phyloP scores from a whole-genome alignment of 495 filamentous ascomycete genomes.

The Talaromyces adpressus region DNA sequence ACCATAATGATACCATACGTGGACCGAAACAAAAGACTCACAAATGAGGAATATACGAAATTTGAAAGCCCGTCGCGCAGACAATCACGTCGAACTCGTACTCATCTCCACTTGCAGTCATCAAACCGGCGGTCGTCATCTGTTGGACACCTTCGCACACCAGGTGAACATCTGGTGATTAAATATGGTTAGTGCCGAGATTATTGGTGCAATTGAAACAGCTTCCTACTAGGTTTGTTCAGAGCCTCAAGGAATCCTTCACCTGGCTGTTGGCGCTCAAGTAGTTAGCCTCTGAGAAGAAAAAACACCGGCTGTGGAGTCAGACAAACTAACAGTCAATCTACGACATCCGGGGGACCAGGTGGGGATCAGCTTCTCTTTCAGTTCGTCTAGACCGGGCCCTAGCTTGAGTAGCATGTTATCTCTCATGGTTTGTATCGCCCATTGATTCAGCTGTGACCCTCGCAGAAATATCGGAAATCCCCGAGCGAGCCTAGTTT shows the following conservation, averaged over 20 bases:
- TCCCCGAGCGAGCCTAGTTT: slow-evolving; percentile 27
- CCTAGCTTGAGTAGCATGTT: not conserved
- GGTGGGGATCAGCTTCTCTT: slow-evolving; percentile 35
- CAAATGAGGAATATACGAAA: slow-evolving; percentile 30
- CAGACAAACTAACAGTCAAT: slow-evolving; percentile 17
- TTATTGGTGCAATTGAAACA: slow-evolving; percentile 39
- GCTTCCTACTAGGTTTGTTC: slow-evolving; percentile 22
- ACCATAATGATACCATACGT: not conserved
- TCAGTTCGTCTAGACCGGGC: slow-evolving; percentile 11
- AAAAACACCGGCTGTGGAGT: not conserved
- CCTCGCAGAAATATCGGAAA: slow-evolving; percentile 20
- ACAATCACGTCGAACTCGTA: slow-evolving; percentile 43
- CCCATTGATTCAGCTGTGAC: not conserved
- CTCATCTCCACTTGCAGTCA: slow-evolving; percentile 28
- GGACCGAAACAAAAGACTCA: not conserved
- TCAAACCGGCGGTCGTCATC: slow-evolving; percentile 35
- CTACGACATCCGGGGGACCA: slow-evolving; percentile 42
- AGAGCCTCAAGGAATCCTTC: slow-evolving; percentile 36
- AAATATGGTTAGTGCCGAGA: slow-evolving; percentile 27
- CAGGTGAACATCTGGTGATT: slow-evolving; percentile 20
- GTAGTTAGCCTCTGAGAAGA: not conserved
- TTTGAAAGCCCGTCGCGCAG: slow-evolving; percentile 45
- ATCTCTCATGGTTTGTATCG: not conserved
- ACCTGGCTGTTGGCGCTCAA: slow-evolving; percentile 20
- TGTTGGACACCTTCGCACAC: slow-evolving; percentile 20